Conservation (phyloP, 306 rosid genomes). For the Begonia loranthoides region DNA sequence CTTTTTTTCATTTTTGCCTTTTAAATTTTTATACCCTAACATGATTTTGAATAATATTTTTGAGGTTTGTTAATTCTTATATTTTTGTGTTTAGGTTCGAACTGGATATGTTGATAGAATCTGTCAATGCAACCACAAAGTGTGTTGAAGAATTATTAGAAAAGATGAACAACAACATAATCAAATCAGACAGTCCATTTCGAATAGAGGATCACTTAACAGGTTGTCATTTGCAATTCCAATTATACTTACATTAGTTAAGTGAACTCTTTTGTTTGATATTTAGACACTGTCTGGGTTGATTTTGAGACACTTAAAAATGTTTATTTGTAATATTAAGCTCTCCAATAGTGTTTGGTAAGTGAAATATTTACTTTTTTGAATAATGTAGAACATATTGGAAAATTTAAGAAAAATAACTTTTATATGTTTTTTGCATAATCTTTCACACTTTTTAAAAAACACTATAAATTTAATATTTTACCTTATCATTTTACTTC, state of each 20-base stretch:
- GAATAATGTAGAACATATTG: too few species aligned
- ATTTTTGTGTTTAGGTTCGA: slow-evolving; percentile 45
- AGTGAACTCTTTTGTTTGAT: slow-evolving; percentile 2
- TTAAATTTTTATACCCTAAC: background rate
- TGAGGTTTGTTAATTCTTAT: background rate
- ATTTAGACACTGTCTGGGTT: slow-evolving; percentile 4
- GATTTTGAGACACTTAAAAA: too few species aligned
- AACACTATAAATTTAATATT: too few species aligned
- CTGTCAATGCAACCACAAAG: slow-evolving; percentile 80
- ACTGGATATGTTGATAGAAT: slow-evolving; percentile 92
- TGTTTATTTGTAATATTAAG: too few species aligned
- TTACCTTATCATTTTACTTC: too few species aligned
- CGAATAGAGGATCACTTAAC: slow-evolving; percentile 74
- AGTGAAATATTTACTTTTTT: too few species aligned
- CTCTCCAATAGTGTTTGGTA: too few species aligned
- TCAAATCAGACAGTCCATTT: slow-evolving; percentile 38
- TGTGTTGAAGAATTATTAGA: slow-evolving; percentile 74
- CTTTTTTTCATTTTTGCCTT: background rate
- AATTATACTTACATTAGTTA: background rate
- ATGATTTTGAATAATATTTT: too few species aligned
- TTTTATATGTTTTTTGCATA: too few species aligned
- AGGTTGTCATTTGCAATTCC: slow-evolving; percentile 34
- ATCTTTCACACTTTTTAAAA: too few species aligned
- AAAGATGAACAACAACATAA: slow-evolving; percentile 46
- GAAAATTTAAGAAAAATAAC: too few species aligned